These are phyloP conservation scores for Inosperma sp. DNA, from an alignment of 768 basidiomycete genomes.

Conservation along the genomic window DNA sequence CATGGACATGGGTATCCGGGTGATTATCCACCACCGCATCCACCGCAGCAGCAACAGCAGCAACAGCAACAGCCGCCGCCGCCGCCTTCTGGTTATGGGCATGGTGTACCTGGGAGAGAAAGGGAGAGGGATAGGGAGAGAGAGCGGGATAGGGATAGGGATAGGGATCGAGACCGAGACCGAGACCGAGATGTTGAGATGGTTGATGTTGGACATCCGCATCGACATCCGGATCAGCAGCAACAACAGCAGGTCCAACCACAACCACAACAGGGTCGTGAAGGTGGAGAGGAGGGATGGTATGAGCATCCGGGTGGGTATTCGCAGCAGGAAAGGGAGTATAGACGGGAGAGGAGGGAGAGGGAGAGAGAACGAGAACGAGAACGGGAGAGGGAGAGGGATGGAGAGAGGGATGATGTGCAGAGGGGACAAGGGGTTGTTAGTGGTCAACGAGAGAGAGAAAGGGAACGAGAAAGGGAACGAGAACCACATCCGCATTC, in stretches of 20 bases:
- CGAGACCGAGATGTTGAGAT: no score
- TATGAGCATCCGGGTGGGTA: constrained; percentile 1
- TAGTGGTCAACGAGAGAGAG: no score
- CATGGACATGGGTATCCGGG: no score
- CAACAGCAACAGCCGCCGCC: not conserved
- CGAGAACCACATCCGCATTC: no score
- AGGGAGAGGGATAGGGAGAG: constrained; percentile 9
- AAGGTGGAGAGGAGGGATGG: constrained; percentile 1
- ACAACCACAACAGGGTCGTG: not conserved
- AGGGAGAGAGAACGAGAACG: constrained; percentile 6
- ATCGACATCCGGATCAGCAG: not conserved
- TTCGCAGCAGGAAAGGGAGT: not conserved
- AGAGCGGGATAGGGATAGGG: constrained; percentile 13
- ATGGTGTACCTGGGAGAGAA: not conserved
- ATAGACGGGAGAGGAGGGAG: constrained; percentile 1
- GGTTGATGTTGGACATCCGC: constrained; percentile 6
- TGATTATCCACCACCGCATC: not conserved
- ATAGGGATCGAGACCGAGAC: constrained; percentile 14
- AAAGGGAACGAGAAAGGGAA: not conserved
- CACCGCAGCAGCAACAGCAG: not conserved
- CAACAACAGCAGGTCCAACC: not conserved
- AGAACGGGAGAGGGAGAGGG: constrained; percentile 4
- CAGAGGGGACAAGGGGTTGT: not conserved
- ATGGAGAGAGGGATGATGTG: constrained; percentile 7
- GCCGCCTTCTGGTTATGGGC: not conserved